These are phyloP conservation scores for Elsinoe batatas DNA, from an alignment of 2,329 filamentous ascomycete genomes.

Conservation along the genomic window DNA sequence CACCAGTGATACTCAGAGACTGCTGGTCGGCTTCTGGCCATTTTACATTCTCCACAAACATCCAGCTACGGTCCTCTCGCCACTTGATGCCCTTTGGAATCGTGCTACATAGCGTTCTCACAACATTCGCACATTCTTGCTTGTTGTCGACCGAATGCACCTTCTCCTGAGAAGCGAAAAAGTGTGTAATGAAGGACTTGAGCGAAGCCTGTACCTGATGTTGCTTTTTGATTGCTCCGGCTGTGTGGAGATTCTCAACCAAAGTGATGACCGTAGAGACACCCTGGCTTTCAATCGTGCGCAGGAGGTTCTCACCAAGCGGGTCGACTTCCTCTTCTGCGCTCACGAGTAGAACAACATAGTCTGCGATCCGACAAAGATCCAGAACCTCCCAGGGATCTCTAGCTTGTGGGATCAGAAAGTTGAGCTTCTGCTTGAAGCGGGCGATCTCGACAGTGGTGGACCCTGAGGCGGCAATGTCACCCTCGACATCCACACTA, in stretches of 20 bases:
- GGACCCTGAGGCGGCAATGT: conserved; percentile 48
- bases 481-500: conserved; percentile 67
- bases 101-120: conserved; percentile 82
- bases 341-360: conserved; percentile 77
- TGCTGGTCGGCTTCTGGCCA: conserved; percentile 49
- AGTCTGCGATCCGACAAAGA: conserved; percentile 80
- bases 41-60: conserved; percentile 73
- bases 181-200: conserved; percentile 87
- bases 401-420: conserved; percentile 61
- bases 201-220: conserved; percentile 69
- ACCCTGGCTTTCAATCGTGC: conserved; percentile 84
- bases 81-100: conserved; percentile 90
- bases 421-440: conserved; percentile 92
- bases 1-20: conserved; percentile 55
- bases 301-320: conserved; percentile 73
- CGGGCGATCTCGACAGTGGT: conserved; percentile 64
- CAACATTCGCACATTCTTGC: conserved; percentile 83
- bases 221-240: conserved; percentile 71
- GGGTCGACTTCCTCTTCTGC: conserved; percentile 75
- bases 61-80: conserved; percentile 93
- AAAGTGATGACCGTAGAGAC: conserved; percentile 85
- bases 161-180: conserved; percentile 86
- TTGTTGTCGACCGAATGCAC: conserved; percentile 78
- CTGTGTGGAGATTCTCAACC: conserved; percentile 59
- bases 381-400: conserved; percentile 73